These are phyloP conservation scores for Solanum chmielewskii DNA, from an alignment of 257 asterid species.

Conservation along the genomic window DNA sequence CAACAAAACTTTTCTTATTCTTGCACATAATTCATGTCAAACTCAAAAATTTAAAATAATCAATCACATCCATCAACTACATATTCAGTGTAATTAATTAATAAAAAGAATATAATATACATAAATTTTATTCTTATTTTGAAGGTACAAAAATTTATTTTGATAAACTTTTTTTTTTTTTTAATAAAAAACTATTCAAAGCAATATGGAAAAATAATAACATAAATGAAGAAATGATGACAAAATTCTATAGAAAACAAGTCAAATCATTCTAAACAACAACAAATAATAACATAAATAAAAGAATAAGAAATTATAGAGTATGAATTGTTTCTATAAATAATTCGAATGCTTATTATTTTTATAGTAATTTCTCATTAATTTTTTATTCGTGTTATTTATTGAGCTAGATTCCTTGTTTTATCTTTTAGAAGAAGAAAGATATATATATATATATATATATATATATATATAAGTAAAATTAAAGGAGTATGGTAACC, in stretches of 20 bases:
- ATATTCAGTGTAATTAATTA: neutral
- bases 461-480: neutral
- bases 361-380: neutral
- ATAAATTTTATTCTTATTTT: neutral
- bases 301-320: neutral
- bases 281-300: neutral
- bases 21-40: neutral
- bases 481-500: neutral
- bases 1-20: neutral
- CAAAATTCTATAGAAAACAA: neutral
- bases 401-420: neutral
- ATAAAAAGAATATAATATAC: neutral
- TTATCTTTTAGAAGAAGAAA: neutral
- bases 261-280: neutral
- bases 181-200: neutral
- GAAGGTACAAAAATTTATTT: neutral
- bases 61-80: neutral
- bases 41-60: neutral
- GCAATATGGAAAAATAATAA: neutral
- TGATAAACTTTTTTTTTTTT: neutral
- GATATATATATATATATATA: neutral
- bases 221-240: neutral
- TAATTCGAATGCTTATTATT: neutral
- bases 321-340: neutral
- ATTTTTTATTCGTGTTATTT: neutral